These are phyloP conservation scores for Globisporangium emineosum DNA, from an alignment of 352 stramenopile species.

Conservation along the genomic window DNA sequence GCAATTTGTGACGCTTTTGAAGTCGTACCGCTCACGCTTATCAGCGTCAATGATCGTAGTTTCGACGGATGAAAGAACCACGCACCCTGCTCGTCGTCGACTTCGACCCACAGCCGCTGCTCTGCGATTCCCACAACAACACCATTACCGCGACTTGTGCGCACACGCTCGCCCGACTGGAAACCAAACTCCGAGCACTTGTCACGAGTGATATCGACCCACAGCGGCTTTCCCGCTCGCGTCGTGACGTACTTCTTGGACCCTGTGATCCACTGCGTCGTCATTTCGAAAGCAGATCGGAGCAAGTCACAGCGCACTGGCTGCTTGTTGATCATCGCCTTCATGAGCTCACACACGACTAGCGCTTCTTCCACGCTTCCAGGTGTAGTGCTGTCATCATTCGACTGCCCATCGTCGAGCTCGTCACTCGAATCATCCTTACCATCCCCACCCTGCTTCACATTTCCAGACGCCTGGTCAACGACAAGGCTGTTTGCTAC, in stretches of 20 bases:
- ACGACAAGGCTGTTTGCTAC: constrained; percentile 20
- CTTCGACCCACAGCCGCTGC: constrained; percentile 70
- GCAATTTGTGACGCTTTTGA: not conserved
- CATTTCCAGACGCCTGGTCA: not conserved
- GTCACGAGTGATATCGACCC: constrained; percentile 57
- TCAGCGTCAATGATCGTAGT: constrained; percentile 38
- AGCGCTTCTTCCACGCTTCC: constrained; percentile 57
- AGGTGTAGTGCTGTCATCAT: not conserved
- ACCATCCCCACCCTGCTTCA: not conserved
- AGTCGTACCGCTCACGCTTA: constrained; percentile 2
- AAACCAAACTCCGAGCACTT: constrained; percentile 46
- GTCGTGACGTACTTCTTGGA: constrained; percentile 60
- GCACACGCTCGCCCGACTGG: constrained; percentile 52
- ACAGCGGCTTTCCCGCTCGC: constrained; percentile 51
- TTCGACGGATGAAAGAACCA: constrained; percentile 84
- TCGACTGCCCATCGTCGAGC: not conserved
- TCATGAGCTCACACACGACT: constrained; percentile 59
- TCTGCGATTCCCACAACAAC: constrained; percentile 60
- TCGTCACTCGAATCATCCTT: not conserved
- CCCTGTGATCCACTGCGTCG: constrained; percentile 45
- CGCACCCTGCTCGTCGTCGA: constrained; percentile 67
- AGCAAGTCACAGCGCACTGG: constrained; percentile 29
- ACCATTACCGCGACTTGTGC: constrained; percentile 71
- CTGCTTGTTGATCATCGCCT: constrained; percentile 27
- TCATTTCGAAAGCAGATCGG: constrained; percentile 46